A percentile compares a stretch with the other conserved stretches of the same genome.
These are phyloP conservation scores for Scedosporium dehoogii DNA, from an alignment of 2,329 filamentous ascomycete species.

Conservation along the genomic window DNA sequence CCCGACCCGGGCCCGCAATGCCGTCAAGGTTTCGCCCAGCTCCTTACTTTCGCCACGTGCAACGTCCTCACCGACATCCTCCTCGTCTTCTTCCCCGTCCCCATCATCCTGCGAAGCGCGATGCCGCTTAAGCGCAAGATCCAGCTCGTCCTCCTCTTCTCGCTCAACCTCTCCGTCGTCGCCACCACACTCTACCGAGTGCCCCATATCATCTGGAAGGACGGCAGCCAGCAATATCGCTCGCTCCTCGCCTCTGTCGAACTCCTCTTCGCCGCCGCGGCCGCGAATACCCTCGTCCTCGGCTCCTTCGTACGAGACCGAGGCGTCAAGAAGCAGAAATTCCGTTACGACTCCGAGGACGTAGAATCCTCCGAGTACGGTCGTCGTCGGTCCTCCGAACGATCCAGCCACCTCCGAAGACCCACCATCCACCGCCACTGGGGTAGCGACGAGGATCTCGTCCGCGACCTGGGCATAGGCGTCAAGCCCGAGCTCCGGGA, in stretches of 20 bases:
- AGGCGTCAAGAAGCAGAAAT: conserved; percentile 82
- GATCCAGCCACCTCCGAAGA: not conserved
- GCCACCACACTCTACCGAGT: conserved; percentile 72
- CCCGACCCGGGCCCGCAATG: conserved; percentile 81
- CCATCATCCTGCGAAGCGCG: conserved; percentile 70
- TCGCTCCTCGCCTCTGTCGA: conserved; percentile 85
- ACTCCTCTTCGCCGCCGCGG: conserved; percentile 75
- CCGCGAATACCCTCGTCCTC: conserved; percentile 81
- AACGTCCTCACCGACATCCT: conserved; percentile 85
- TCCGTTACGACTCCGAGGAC: conserved; percentile 35
- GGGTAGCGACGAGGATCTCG: conserved; percentile 88
- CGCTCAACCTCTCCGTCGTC: conserved; percentile 71
- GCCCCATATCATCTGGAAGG: conserved; percentile 60
- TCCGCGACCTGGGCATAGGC: conserved; percentile 67
- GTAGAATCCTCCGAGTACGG: not conserved
- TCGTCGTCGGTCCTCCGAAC: not conserved
- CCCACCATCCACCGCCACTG: conserved; percentile 44
- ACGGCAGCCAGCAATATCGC: conserved; percentile 74
- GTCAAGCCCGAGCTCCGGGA: conserved; percentile 42
- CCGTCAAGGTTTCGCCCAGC: conserved; percentile 75
- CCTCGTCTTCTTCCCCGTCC: conserved; percentile 79
- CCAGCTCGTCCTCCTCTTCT: conserved; percentile 72
- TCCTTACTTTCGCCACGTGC: conserved; percentile 81
- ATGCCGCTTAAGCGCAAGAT: conserved; percentile 72
- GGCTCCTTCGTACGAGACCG: conserved; percentile 88